phyloP scores from a whole-genome alignment of 192 early-diverging fungal genomes.

The Coemansia sp. region DNA sequence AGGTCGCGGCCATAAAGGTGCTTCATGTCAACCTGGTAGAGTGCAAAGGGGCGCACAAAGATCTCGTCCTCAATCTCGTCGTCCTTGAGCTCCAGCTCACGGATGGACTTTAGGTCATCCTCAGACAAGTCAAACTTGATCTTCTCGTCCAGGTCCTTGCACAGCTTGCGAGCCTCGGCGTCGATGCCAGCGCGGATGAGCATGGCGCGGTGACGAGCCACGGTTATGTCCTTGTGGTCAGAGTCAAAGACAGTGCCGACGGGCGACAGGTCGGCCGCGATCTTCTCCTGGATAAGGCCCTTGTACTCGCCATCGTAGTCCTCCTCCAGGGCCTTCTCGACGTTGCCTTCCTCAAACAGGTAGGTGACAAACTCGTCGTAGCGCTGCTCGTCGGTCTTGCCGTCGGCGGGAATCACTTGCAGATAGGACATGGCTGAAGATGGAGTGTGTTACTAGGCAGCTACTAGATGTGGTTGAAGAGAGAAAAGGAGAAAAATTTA shows the following conservation, averaged over 20 bases:
- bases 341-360: conserved; percentile 46
- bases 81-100: conserved; percentile 38
- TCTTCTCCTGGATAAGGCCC: conserved; percentile 50
- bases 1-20: conserved; percentile 50
- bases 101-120: conserved; percentile 42
- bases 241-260: conserved; percentile 34
- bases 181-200: conserved; percentile 40
- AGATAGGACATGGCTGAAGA: conserved; percentile 43
- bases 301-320: conserved; percentile 53
- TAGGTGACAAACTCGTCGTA: conserved; percentile 48
- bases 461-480: conserved; percentile 12
- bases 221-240: conserved; percentile 41
- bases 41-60: conserved; percentile 53
- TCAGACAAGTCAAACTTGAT: conserved; percentile 54
- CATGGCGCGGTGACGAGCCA: conserved; percentile 52
- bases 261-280: conserved; percentile 49
- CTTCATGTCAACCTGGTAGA: conserved; percentile 53
- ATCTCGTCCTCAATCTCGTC: conserved; percentile 53
- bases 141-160: conserved; percentile 50
- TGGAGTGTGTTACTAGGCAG: background rate
- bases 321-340: conserved; percentile 46
- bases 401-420: conserved; percentile 38
- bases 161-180: conserved; percentile 39
- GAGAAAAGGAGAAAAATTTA: conserved; percentile 3
- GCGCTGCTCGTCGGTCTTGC: conserved; percentile 57